Base-by-base conservation (phyloP, 2,329 filamentous ascomycete species). In the Colletotrichum paranaense region DNA sequence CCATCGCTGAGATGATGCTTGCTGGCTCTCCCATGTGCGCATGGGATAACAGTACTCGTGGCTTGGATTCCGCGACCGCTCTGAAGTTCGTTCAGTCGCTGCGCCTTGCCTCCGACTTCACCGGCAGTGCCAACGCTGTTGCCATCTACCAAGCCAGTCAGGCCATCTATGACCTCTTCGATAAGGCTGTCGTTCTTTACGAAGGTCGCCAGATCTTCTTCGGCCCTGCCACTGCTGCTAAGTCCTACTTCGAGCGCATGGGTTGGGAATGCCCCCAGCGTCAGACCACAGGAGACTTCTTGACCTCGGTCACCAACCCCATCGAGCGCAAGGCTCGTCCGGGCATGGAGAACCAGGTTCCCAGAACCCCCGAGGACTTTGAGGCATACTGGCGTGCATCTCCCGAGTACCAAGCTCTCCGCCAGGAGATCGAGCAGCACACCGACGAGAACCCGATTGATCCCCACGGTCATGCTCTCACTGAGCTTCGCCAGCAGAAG, bases 181-280 rank as follows among this genome's bases (percentile, higher is more conserved):
- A 96, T 82, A 95, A 95, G 79, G 90, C 89, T 0, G 87, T 91
- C 0, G 92, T 96, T 0, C 84, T 95, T 0, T 95, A 95, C 78
- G 92, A 95, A 78, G 94, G 94, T 1, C 88, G 92, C 0, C 89
- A 95, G 78, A 95, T 95, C 74, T 96, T 91, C 83, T 95, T 92
- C 75, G 94, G 94, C 0, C 88, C 89, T 0, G 88, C 90, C 0
- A 79, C 77, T 6, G 80, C 85, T 2, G 93, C 93, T 0, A 91
- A 88, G 77, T 79, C 80, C 0, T 95, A 91, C 81, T 95, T 95
- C 73, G 89, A 91, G 76, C 83, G 87, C 14, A 89, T 93, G 81
- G 93, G 93, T 53, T 95, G 90, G 87, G 80, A 88, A 42, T 94
- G 92, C 76, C 92, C 92, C 0, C 81, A 86, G 3, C 87, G 92